Percentiles rank a stretch among this genome's conserved stretches.
phyloP scores from a whole-genome alignment of 208 protist genomes.

The Phytomonas sp. region DNA sequence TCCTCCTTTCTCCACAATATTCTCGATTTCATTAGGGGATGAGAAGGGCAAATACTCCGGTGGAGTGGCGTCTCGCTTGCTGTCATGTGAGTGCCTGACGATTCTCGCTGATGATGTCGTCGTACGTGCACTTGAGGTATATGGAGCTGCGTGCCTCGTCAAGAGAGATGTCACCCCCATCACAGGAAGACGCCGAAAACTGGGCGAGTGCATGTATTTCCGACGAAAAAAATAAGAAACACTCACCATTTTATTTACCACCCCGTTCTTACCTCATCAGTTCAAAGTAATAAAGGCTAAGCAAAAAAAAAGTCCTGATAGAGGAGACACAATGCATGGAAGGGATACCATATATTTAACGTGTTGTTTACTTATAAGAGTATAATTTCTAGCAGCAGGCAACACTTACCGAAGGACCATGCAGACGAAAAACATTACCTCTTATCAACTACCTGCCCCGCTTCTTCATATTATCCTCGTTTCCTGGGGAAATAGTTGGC shows the following conservation, averaged over 20 bases:
- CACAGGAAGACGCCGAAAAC: not conserved
- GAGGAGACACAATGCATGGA: not conserved
- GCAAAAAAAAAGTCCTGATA: not conserved
- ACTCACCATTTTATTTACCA: not conserved
- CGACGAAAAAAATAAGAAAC: not conserved
- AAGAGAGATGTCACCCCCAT: not conserved
- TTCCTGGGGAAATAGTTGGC: not conserved
- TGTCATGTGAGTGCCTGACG: not conserved
- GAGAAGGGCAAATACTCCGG: not conserved
- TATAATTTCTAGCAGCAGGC: not conserved
- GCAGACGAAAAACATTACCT: not conserved
- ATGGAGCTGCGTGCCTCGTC: not conserved
- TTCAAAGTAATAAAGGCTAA: not conserved
- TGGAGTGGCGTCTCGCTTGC: not conserved
- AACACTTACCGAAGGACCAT: not conserved
- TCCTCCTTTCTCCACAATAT: not conserved
- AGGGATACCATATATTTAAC: not conserved
- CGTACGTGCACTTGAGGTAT: not conserved
- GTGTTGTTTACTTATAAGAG: not conserved
- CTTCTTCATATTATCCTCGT: not conserved
- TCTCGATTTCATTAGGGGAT: not conserved
- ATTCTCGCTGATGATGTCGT: not conserved
- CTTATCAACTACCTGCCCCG: not conserved
- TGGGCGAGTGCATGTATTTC: not conserved
- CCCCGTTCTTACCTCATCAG: not conserved